Evolutionary conservation across 768 basidiomycete genomes (phyloP), one percentile per base, ranked within the genome.

Genomic region (Cystofilobasidium bisporidii): DNA sequence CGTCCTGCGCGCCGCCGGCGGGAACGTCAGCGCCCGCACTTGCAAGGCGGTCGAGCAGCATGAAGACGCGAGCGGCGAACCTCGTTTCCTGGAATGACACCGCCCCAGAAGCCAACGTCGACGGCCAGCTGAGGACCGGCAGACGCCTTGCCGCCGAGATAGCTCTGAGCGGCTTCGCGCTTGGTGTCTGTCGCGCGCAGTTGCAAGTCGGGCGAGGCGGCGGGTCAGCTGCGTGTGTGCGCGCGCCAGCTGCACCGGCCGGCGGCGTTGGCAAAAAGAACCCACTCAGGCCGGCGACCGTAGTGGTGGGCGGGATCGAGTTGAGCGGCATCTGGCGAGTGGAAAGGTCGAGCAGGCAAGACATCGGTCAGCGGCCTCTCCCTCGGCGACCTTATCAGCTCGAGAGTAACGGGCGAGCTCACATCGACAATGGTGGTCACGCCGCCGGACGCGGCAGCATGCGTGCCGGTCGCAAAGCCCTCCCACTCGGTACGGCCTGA

Each of bases 221-320:
- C n/a, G n/a, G n/a, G n/a, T n/a, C n/a, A n/a, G n/a, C n/a, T n/a
- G n/a, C n/a, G n/a, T n/a, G n/a, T n/a, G n/a, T n/a, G n/a, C n/a
- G n/a, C n/a, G n/a, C n/a, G n/a, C 24, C n/a, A 30, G 43, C 61
- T 41, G 5, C 6, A 43, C 20, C 6, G 5, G 43, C 5, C n/a
- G 20, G 5, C n/a, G 17, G 30, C 3, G 5, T 41, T 20, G n/a
- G n/a, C n/a, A n/a, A n/a, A n/a, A 28, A 15, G 26, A 28, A 48
- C 47, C 73, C 91, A 86, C 83, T 78, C 12, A 98, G 81, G 74
- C 94, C 85, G 8, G 78, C 79, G 11, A 91, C 82, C 0, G 90
- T 92, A 1, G 91, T 93, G 0, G 96, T 97, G 0, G 96, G 91
- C 0, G 94, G 94, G 63, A 98, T 89, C 2, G 92, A 94, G 77